Evolutionary conservation across 805 yeast genomes (phyloP).

Genomic region (Pichia exigua): DNA sequence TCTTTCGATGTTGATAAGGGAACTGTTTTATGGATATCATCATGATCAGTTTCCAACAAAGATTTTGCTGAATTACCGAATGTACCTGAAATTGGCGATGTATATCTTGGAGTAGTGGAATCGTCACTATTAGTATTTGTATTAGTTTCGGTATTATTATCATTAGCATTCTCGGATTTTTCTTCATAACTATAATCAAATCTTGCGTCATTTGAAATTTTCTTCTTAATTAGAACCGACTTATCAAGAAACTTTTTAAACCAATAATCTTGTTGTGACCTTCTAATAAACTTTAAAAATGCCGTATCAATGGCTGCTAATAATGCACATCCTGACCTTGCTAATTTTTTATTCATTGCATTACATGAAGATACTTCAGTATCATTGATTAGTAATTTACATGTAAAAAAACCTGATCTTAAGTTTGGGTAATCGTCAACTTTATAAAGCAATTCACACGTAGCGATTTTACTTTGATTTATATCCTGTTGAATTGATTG

Average conservation of each 20-base stretch:
- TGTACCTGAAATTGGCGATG: neutral
- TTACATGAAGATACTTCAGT: neutral
- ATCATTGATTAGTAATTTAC: constrained; percentile 1
- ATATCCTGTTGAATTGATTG: constrained; percentile 9
- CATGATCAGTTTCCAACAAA: neutral
- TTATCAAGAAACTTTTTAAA: neutral
- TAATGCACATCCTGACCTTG: constrained; percentile 9
- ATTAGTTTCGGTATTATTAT: neutral
- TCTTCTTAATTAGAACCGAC: neutral
- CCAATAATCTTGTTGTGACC: constrained; percentile 5
- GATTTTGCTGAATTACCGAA: neutral
- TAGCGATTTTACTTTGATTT: constrained; percentile 1
- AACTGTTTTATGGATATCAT: neutral
- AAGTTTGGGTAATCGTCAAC: neutral
- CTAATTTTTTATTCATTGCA: constrained; percentile 10
- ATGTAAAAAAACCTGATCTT: constrained; percentile 1
- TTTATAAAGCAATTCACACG: neutral
- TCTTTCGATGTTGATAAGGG: constrained; percentile 6
- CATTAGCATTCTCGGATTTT: neutral
- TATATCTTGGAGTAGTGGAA: neutral
- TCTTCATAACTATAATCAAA: neutral
- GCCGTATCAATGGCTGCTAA: constrained; percentile 1
- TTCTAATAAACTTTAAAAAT: constrained; percentile 1
- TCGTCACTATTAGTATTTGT: neutral
- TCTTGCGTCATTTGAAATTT: neutral